Base-by-base conservation (phyloP, 2,329 filamentous ascomycete genomes). In the Cadophora sp. region DNA sequence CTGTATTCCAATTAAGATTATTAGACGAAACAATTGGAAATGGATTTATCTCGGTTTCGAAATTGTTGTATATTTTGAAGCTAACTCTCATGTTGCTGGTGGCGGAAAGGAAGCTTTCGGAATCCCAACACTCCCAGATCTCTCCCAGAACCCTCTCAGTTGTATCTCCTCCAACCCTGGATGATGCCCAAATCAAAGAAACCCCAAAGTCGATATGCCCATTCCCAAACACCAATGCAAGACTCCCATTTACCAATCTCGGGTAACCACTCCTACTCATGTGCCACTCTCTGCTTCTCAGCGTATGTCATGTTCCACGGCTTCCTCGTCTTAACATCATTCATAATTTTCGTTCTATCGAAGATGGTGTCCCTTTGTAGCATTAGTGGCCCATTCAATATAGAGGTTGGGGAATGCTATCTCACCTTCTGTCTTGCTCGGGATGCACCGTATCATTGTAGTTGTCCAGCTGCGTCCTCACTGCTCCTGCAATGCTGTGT, bases 251-350 rank as follows among this genome's bases (percentile, higher is more conserved):
- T 56, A 16, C 20, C 24, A 20, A 16, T 3, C 47, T n/a, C 1
- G 14, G 22, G 6, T 22, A 22, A 27, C 41, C 20, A 39, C 39
- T 62, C 43, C 33, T 33, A 27, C 13, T 55, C 43, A 20, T 63
- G 53, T 20, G 24, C 66, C 27, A 63, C 30, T 36, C 62, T 64
- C 55, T 69, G 56, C 61, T 68, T 66, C 59, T 72, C 70, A 2
- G 69, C 69, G 41, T 66, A 70, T 4, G 66, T 70, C 68, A 68
- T 70, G 33, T 73, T 72, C 71, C 71, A 73, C 18, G 71, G 68
- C 36, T 73, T 72, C 59, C 47, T 63, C n/a, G 62, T 60, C 65
- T 73, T 72, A 2, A 60, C 71, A 48, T 65, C 59, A 8, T 70
- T 59, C 66, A 73, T 67, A 8, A 71, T 39, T 48, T 69, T 51